Evolutionary conservation across 768 basidiomycete genomes (phyloP), one percentile per base, ranked within the genome.

Genomic region (Phylloporus sp.): DNA sequence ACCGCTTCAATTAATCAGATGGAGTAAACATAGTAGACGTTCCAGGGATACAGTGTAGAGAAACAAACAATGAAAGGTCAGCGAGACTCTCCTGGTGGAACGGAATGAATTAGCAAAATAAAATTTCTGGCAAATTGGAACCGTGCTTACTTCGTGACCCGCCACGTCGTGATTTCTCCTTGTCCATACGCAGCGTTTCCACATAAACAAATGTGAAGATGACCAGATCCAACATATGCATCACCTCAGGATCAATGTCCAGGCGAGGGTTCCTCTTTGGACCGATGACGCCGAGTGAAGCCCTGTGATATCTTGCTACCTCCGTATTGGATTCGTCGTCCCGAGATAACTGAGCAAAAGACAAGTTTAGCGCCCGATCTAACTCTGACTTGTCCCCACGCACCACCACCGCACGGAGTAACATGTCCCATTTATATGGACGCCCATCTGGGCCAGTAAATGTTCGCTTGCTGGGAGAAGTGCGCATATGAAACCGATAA

Each of bases 371-470:
- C 23, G 6, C 15, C 8, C 8, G n/a, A 40, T 18, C 22, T 18
- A 27, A 23, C 15, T 16, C 6, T 10, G 24, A 15, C 18, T 20
- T 22, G 7, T 15, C 28, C 13, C 20, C 3, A 34, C 58, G 9
- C 26, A 62, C 60, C 38, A 58, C 51, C 4, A 60, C 60, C 0
- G 42, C 32, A 6, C 10, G 24, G 8, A 45, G 44, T 5, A 57
- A 47, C 44, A 71, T 49, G 8, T 56, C 50, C 72, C 71, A 73
- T 11, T 62, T 53, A 32, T 71, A 72, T 35, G 65, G 57, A 20
- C 43, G 55, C 7, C 65, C 66, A 47, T 73, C 70, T 11, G 55
- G 66, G 0, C 69, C 69, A 6, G 47, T 61, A 45, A 73, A 73
- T 3, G 63, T 55, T 13, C 56, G 58, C 22, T 60, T 53, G 1